Conservation (phyloP, 2,329 filamentous ascomycete species). For the Ciborinia camelliae region DNA sequence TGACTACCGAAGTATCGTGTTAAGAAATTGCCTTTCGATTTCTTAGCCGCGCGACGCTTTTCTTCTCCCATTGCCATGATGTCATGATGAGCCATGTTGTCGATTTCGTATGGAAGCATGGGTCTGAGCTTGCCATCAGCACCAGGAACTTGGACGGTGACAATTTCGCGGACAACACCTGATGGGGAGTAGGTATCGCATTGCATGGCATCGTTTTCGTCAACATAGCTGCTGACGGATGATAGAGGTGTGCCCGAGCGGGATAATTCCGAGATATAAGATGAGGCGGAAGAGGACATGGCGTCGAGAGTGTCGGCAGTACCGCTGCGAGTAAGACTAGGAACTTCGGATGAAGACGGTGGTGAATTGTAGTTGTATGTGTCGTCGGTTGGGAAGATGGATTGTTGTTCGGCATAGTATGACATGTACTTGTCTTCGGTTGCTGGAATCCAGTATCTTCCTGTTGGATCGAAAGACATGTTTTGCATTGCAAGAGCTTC, state of each 20-base stretch:
- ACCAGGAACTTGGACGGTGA: conserved; percentile 30
- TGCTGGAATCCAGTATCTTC: conserved; percentile 31
- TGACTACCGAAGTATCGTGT: conserved; percentile 29
- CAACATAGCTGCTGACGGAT: conserved; percentile 35
- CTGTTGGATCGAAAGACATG: conserved; percentile 25
- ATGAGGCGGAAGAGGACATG: conserved; percentile 37
- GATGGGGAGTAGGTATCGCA: conserved; percentile 18
- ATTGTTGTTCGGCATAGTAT: conserved; percentile 24
- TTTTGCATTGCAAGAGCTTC: conserved; percentile 28
- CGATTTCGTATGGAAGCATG: conserved; percentile 37
- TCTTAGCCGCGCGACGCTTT: conserved; percentile 29
- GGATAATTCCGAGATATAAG: conserved; percentile 35
- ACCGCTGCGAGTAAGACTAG: conserved; percentile 37
- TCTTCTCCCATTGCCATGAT: conserved; percentile 27
- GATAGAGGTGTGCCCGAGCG: conserved; percentile 38
- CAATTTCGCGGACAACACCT: conserved; percentile 29
- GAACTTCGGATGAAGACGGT: conserved; percentile 39
- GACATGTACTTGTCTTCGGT: conserved; percentile 19
- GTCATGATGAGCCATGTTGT: conserved; percentile 18
- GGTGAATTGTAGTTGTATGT: conserved; percentile 33
- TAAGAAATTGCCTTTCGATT: conserved; percentile 32
- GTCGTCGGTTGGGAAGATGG: conserved; percentile 25
- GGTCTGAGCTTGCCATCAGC: conserved; percentile 23
- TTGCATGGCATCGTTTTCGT: conserved; percentile 20
- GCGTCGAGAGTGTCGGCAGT: conserved; percentile 34